Conservation (phyloP, 306 rosid genomes). For the Citrullus amarus region DNA sequence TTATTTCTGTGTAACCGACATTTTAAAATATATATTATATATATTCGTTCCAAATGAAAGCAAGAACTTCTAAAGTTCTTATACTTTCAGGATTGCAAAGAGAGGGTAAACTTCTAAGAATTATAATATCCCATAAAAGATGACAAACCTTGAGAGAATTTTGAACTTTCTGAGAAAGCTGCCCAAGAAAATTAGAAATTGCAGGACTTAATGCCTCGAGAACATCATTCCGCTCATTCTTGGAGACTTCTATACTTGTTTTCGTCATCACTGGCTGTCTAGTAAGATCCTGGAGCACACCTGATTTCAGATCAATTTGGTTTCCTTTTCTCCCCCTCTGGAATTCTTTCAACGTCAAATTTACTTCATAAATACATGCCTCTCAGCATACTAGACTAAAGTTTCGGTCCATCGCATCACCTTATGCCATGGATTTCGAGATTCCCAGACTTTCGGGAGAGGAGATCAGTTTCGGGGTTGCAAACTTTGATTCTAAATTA, state of each 20-base stretch:
- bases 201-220: slow-evolving; percentile 30
- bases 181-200: slow-evolving; percentile 46
- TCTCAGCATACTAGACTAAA: not conserved
- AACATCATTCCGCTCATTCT: slow-evolving; percentile 29
- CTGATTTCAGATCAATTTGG: not conserved
- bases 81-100: too few relatives aligned
- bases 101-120: too few relatives aligned
- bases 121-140: not conserved
- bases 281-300: slow-evolving; percentile 24
- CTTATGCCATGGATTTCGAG: not conserved
- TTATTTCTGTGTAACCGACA: not conserved
- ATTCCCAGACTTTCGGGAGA: not conserved
- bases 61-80: too few relatives aligned
- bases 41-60: not conserved
- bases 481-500: not conserved
- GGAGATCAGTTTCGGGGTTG: not conserved
- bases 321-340: not conserved
- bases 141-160: slow-evolving; percentile 51
- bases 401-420: not conserved
- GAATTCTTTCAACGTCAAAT: not conserved
- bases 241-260: slow-evolving; percentile 22
- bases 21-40: too few relatives aligned
- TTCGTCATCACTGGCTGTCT: slow-evolving; percentile 35
- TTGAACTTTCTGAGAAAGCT: slow-evolving; percentile 58
- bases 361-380: not conserved